phyloP scores from a whole-genome alignment of 2,329 filamentous ascomycete species.

The Arthroderma sp. region DNA sequence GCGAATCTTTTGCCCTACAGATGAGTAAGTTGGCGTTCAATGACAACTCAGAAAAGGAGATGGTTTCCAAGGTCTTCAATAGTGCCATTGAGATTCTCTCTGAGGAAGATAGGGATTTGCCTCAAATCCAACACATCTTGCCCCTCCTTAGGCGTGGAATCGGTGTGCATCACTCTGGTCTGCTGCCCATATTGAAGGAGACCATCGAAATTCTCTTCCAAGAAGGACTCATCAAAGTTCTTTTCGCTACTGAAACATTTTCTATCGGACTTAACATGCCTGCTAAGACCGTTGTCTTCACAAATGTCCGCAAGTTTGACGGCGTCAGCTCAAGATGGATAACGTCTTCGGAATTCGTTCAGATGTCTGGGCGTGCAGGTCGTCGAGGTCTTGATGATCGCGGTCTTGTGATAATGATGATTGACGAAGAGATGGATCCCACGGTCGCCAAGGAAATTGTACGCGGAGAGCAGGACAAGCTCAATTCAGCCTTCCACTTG shows the following conservation, averaged over 20 bases:
- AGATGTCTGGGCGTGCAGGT: conserved; percentile 96
- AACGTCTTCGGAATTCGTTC: conserved; percentile 91
- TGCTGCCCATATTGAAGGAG: conserved; percentile 92
- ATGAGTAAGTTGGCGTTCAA: conserved; percentile 88
- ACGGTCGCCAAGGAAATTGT: conserved; percentile 90
- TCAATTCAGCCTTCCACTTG: conserved; percentile 95
- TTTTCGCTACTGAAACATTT: conserved; percentile 97
- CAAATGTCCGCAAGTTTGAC: conserved; percentile 89
- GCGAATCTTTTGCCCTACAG: conserved; percentile 76
- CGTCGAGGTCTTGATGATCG: conserved; percentile 94
- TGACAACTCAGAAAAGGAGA: conserved; percentile 84
- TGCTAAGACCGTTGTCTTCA: conserved; percentile 98
- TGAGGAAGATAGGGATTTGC: conserved; percentile 76
- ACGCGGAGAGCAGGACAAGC: conserved; percentile 87
- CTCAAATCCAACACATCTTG: conserved; percentile 82
- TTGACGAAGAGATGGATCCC: conserved; percentile 91
- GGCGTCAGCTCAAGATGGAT: conserved; percentile 69
- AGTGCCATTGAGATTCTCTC: conserved; percentile 88
- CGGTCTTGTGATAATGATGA: conserved; percentile 99
- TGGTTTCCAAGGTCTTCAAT: conserved; percentile 88
- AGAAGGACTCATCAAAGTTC: conserved; percentile 91
- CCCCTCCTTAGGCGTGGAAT: conserved; percentile 84
- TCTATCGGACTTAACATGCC: conserved; percentile 99
- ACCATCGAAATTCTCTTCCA: conserved; percentile 99
- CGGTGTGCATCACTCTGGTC: conserved; percentile 90